Base-by-base conservation (phyloP, 139 green algal genomes). In the Coccomyxa sp. region DNA sequence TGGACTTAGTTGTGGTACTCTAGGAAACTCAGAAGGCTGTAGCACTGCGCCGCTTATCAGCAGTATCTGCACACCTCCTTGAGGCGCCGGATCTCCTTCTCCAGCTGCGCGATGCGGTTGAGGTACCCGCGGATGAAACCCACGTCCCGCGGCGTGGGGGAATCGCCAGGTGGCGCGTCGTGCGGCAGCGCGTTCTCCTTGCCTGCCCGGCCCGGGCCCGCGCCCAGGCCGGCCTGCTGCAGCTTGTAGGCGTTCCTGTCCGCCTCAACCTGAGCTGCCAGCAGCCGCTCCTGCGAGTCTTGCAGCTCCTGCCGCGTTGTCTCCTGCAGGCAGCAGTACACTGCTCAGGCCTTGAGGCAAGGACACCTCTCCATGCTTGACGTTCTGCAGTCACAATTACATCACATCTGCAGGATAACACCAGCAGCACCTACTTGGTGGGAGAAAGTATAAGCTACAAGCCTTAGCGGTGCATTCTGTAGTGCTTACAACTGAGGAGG, bases 81-180 rank as follows among this genome's bases (percentile, higher is more conserved):
- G 39, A 87, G 81, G 14, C 82, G 76, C 33, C 83, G 78, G 39
- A 93, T 68, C 81, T 95, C 86, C 9, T 76, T 58, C 82, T 95
- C 88, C 39, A 95, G 84, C 33, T 89, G 76, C 0, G 86, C 82
- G 34, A 95, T 92, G 22, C 85, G 79, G 5, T 81, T 77, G 10
- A 93, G 40, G 73, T 82, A 68, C 7, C 73, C 55, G n/a, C 41
- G 35, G 0, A 82, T 73, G 50, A 82, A 36, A 39, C 33, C 40
- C 29, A 54, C 38, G 12, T 78, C 55, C 2, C 50, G 8, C n/a
- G n/a, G n/a, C n/a, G n/a, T n/a, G n/a, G n/a, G n/a, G n/a, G n/a
- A n/a, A n/a, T n/a, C n/a, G n/a, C n/a, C n/a, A n/a, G n/a, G n/a
- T n/a, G n/a, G n/a, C n/a, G n/a, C n/a, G n/a, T n/a, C n/a, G 24